Evolutionary conservation across 192 early-diverging fungal genomes (phyloP).

Genomic region (Linnemannia schmuckeri): DNA sequence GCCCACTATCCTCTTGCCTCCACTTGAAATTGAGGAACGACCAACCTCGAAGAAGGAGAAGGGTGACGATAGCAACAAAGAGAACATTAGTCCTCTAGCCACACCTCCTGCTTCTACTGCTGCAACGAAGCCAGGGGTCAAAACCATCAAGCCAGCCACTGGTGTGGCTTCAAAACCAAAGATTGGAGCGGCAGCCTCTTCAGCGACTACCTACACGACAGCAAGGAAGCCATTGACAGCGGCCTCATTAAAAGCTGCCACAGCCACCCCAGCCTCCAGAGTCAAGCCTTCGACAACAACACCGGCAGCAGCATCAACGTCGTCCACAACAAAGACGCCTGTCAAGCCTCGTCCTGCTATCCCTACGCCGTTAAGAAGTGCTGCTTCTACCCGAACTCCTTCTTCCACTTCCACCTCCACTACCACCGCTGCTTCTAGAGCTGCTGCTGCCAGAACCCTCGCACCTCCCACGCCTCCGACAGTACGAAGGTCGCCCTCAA

Average conservation of each 20-base stretch:
- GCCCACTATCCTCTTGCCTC: conserved; percentile 35
- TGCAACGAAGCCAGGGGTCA: not conserved
- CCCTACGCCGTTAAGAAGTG: conserved; percentile 22
- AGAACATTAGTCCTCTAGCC: conserved; percentile 24
- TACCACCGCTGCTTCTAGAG: not conserved
- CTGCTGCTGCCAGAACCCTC: not conserved
- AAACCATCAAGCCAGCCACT: conserved; percentile 24
- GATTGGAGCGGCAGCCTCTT: not conserved
- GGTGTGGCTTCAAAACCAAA: conserved; percentile 25
- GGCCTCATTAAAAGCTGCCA: not conserved
- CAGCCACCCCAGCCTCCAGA: not conserved
- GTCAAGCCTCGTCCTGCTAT: conserved; percentile 32
- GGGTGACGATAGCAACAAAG: not conserved
- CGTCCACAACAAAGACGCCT: conserved; percentile 26
- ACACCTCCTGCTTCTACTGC: conserved; percentile 8
- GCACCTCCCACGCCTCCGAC: not conserved
- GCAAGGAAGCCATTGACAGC: conserved; percentile 34
- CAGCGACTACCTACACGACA: not conserved
- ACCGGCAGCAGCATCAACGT: not conserved
- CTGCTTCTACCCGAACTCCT: conserved; percentile 20
- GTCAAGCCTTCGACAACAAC: conserved; percentile 16
- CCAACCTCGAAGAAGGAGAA: not conserved
- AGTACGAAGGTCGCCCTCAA: conserved; percentile 42
- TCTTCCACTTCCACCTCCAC: conserved; percentile 5
- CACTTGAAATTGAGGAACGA: conserved; percentile 37